Conservation (phyloP, 1,139 yeast genomes). For the Nematodospora anomalae region DNA sequence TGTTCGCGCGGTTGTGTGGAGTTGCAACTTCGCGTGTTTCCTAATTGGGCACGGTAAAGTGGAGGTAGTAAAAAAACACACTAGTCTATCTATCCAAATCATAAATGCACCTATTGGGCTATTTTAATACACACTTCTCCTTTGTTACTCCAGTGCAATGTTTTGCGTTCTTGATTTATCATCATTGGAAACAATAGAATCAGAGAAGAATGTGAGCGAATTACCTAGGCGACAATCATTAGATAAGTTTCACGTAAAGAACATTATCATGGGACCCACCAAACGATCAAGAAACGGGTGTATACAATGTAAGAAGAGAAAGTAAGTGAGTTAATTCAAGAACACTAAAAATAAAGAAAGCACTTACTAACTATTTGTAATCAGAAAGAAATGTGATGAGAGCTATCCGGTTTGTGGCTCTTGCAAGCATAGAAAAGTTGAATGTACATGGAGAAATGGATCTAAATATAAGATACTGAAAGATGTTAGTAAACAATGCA, state of each 20-base stretch:
- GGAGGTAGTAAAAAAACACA: too few species aligned
- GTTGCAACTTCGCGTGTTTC: too few species aligned
- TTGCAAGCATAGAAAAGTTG: constrained; percentile 22
- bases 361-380: background rate
- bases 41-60: too few species aligned
- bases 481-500: background rate
- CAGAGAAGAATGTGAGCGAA: background rate
- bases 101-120: too few species aligned
- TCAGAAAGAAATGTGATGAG: constrained; percentile 30
- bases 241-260: constrained; percentile 1
- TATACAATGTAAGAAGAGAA: constrained; percentile 19
- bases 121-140: background rate
- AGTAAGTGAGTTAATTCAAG: constrained; percentile 7
- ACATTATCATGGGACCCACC: constrained; percentile 8
- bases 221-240: constrained; percentile 2
- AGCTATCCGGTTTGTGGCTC: constrained; percentile 25
- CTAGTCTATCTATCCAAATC: too few species aligned
- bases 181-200: constrained; percentile 11
- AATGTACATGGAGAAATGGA: constrained; percentile 19
- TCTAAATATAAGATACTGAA: constrained; percentile 6
- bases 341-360: background rate
- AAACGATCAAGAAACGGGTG: constrained; percentile 22
- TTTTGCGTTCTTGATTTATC: constrained; percentile 11
- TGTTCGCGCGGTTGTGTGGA: too few species aligned
- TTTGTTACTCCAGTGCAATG: constrained; percentile 1